Percentiles rank a stretch among this genome's conserved stretches.
phyloP scores from a whole-genome alignment of 129 eudicot genomes.

The Calendula officinalis region DNA sequence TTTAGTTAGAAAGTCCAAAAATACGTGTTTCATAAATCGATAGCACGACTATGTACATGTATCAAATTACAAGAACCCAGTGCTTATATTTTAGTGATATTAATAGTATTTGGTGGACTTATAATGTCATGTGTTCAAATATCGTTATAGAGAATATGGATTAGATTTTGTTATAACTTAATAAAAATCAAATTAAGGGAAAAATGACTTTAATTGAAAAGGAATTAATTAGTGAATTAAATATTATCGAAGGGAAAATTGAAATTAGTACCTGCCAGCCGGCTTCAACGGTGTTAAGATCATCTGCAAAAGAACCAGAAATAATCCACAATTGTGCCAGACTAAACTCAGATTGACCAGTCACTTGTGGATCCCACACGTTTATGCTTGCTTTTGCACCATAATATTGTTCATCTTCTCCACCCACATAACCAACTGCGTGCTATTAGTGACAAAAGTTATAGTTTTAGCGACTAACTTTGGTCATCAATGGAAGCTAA shows the following conservation, averaged over 20 bases:
- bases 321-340: conserved; percentile 84
- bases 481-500: background rate
- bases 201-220: too few relatives aligned
- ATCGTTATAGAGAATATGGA: too few relatives aligned
- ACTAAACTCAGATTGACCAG: conserved; percentile 69
- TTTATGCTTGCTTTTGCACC: conserved; percentile 91
- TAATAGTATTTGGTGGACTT: too few relatives aligned
- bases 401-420: conserved; percentile 48
- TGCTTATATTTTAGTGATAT: too few relatives aligned
- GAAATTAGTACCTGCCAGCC: conserved; percentile 74
- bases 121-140: too few relatives aligned
- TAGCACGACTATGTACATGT: too few relatives aligned
- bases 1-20: conserved; percentile 6
- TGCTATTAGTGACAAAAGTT: conserved; percentile 38
- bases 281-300: conserved; percentile 94
- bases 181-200: too few relatives aligned
- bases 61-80: too few relatives aligned
- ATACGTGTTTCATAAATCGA: background rate
- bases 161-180: too few relatives aligned
- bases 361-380: conserved; percentile 76
- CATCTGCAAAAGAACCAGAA: conserved; percentile 81
- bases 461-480: conserved; percentile 9
- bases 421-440: conserved; percentile 85
- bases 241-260: too few relatives aligned
- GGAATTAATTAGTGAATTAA: too few relatives aligned